Base-by-base conservation (phyloP, 768 basidiomycete genomes). In the Sarcomyxa edulis region DNA sequence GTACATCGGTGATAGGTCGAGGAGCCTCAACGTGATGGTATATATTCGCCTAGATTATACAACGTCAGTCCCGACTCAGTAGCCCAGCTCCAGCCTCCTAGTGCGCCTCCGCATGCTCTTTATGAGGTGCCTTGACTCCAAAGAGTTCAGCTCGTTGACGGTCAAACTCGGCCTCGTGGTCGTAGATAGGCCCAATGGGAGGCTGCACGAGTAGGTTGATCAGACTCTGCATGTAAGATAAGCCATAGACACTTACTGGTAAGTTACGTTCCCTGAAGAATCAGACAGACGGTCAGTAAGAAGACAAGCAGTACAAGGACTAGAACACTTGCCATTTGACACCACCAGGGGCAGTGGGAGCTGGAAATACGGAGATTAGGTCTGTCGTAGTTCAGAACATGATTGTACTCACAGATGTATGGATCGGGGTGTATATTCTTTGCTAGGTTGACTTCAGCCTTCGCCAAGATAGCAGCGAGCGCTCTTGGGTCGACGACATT, bases 401-500 rank as follows among this genome's bases (percentile, higher is more conserved):
- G 26, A 37, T 11, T 16, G 19, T 37, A 81, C 92, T 66, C 61
- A 97, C 94, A 63, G 57, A 87, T 84, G 61, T 92, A 93, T 27
- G 95, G 94, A 61, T 97, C 95, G 16, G 93, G 94, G 57, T 98
- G 95, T 39, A 66, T 67, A 52, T 61, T 74, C 21, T 59, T 61
- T 2, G 79, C 84, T 14, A 94, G 66, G 7, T 74, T 61, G 3
- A 77, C 83, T 62, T 95, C 93, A 3, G 89, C 89, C 51, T 81
- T 76, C 53, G 82, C 77, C 15, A 96, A 60, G 38, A 95, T 74
- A n/a, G 62, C 52, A 7, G 85, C 84, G 37, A 96, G 65, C 15
- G 82, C 81, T 46, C 92, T 74, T 10, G 93, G 92, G 51, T 95
- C 88, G 39, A 78, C 76, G 39, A 95, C 80, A 53, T 93, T 69